phyloP scores from a whole-genome alignment of 2,329 filamentous ascomycete genomes.

The Gliomastix tumulicola region DNA sequence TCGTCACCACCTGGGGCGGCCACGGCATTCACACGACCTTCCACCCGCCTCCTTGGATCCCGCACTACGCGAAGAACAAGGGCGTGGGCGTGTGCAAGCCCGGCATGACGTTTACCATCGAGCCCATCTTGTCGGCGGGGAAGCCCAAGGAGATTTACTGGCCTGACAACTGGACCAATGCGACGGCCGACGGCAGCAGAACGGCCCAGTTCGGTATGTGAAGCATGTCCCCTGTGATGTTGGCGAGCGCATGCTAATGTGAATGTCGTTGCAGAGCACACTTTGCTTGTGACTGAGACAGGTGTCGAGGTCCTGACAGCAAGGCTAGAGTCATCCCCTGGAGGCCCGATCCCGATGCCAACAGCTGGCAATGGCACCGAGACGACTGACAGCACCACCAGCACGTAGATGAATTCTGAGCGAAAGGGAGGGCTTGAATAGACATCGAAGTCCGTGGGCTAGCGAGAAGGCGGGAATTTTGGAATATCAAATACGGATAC shows the following conservation, averaged over 20 bases:
- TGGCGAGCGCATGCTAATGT: background rate
- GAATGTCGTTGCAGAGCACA: slow-evolving; percentile 56
- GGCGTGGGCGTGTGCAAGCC: slow-evolving; percentile 88
- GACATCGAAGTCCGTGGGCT: too few relatives aligned
- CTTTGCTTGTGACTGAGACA: slow-evolving; percentile 72
- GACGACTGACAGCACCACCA: too few relatives aligned
- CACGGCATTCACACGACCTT: slow-evolving; percentile 93
- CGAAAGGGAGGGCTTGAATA: too few relatives aligned
- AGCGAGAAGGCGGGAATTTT: too few relatives aligned
- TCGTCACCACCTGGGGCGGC: slow-evolving; percentile 92
- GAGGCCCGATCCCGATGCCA: slow-evolving; percentile 62
- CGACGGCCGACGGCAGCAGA: slow-evolving; percentile 78
- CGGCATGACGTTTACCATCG: slow-evolving; percentile 98
- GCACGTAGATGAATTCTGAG: too few relatives aligned
- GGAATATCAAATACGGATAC: too few relatives aligned
- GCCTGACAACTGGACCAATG: slow-evolving; percentile 98
- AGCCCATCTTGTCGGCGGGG: slow-evolving; percentile 94
- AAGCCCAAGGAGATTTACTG: slow-evolving; percentile 90
- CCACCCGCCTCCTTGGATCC: slow-evolving; percentile 88
- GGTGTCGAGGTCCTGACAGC: slow-evolving; percentile 78
- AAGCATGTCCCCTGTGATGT: background rate
- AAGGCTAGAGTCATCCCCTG: slow-evolving; percentile 63
- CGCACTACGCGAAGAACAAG: slow-evolving; percentile 98
- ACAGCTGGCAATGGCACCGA: background rate
- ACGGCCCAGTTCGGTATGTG: slow-evolving; percentile 85